Evolutionary conservation across 257 asterid genomes (phyloP), one percentile per base, ranked within the genome.

Genomic region (Plectranthus barbatus): DNA sequence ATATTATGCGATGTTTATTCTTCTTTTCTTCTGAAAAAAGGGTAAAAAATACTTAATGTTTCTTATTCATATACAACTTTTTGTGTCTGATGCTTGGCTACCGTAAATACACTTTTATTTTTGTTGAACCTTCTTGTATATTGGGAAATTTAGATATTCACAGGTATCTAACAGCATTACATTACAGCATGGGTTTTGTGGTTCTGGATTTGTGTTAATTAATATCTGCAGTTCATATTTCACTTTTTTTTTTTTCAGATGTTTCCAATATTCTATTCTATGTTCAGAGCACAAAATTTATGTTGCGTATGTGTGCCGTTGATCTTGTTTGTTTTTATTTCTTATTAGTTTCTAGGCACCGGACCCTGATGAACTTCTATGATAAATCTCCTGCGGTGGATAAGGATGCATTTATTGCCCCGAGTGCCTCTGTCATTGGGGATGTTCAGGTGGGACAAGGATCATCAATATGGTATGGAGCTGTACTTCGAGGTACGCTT

Each of bases 341-440:
- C n/a, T n/a, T n/a, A n/a, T 60, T 69, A 89, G 96, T 89, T 74
- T 84, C 96, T 20, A 84, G 90, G 83, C 96, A 89, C 67, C 86
- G 87, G n/a, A 89, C 93, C 52, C 73, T 86, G 74, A 82, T 89
- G 95, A 73, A 82, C 64, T 4, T 86, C 55, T 67, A 79, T 48
- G 91, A 82, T 71, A 89, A 82, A 80, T 80, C 87, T 64, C 96
- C 89, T 1, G 80, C 58, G 58, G 95, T 89, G 37, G 93, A 84
- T 61, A 79, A 73, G 80, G 86, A 80, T 68, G 90, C 84, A 8
- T 89, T 89, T 74, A 71, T 89, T 24, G 95, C 95, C 26, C 96
- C 96, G 64, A 74, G 95, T 73, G 95, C 95, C 66, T 86, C 95
- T 3, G 74, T 89, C 67, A 89, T 79, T 45, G 96, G 95, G 63